Conservation (phyloP, 495 filamentous ascomycete genomes). For the Aspergillus cavernicola region DNA sequence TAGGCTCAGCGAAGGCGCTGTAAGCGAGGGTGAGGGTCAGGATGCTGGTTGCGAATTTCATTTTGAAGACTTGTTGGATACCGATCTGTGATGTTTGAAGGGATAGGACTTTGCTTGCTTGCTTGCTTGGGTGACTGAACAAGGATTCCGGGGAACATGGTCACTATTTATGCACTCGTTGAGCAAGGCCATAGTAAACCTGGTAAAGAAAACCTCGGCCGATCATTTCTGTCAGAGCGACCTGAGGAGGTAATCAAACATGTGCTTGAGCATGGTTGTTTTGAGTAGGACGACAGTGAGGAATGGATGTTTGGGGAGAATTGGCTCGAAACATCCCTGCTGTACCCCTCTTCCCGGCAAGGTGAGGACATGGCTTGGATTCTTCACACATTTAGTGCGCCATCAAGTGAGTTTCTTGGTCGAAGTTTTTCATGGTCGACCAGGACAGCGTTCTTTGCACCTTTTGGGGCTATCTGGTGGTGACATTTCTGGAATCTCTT, state of each 20-base stretch:
- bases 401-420: neutral
- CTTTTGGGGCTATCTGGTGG: no score
- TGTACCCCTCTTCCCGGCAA: constrained; percentile 1
- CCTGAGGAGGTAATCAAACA: neutral
- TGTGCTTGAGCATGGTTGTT: neutral
- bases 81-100: neutral
- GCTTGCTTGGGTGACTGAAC: neutral
- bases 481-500: no score
- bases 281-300: neutral
- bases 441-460: neutral
- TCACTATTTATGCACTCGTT: no score
- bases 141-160: neutral
- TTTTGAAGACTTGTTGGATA: neutral
- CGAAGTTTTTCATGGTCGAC: neutral
- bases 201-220: neutral
- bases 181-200: neutral
- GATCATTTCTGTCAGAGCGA: no score
- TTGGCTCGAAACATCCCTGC: neutral
- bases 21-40: neutral
- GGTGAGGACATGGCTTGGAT: constrained; percentile 1
- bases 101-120: neutral
- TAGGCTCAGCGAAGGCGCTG: constrained; percentile 10
- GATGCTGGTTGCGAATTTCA: constrained; percentile 6
- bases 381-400: constrained; percentile 4
- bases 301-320: neutral